A percentile compares a stretch with the other conserved stretches of the same genome.
These are phyloP conservation scores for Lasiosphaeriaceae sp. DNA, from an alignment of 495 filamentous ascomycete species.

Conservation along the genomic window DNA sequence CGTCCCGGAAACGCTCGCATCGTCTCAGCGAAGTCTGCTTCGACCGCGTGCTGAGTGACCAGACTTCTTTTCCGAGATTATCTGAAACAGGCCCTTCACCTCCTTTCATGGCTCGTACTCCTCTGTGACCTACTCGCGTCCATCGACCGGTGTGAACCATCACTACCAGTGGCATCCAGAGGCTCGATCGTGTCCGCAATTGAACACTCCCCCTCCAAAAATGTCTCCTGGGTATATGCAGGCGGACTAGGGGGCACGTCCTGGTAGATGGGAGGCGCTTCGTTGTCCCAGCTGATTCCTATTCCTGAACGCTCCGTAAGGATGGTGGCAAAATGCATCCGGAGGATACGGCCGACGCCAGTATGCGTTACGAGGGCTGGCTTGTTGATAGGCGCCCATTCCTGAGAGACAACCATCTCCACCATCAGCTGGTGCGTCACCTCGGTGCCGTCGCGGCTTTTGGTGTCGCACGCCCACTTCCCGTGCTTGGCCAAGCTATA, in stretches of 20 bases:
- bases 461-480: constrained; percentile 74
- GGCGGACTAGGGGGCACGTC: constrained; percentile 89
- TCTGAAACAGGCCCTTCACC: constrained; percentile 15
- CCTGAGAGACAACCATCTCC: constrained; percentile 92
- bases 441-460: constrained; percentile 69
- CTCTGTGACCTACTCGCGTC: not conserved
- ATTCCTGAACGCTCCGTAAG: constrained; percentile 82
- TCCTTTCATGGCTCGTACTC: constrained; percentile 10
- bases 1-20: no score
- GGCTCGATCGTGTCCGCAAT: constrained; percentile 26
- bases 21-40: no score
- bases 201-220: constrained; percentile 7
- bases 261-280: constrained; percentile 90
- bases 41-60: not conserved
- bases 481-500: constrained; percentile 58
- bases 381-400: constrained; percentile 71
- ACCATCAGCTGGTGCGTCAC: constrained; percentile 82
- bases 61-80: constrained; percentile 3
- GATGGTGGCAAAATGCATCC: constrained; percentile 82
- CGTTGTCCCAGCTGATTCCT: constrained; percentile 96
- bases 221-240: constrained; percentile 50
- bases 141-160: not conserved
- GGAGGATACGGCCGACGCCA: constrained; percentile 82
- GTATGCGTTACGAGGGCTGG: constrained; percentile 75
- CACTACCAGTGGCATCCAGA: constrained; percentile 13